Percentiles rank a stretch among this genome's conserved stretches.
These are phyloP conservation scores for Trichocladium antarcticum DNA, from an alignment of 495 filamentous ascomycete species.

Conservation along the genomic window DNA sequence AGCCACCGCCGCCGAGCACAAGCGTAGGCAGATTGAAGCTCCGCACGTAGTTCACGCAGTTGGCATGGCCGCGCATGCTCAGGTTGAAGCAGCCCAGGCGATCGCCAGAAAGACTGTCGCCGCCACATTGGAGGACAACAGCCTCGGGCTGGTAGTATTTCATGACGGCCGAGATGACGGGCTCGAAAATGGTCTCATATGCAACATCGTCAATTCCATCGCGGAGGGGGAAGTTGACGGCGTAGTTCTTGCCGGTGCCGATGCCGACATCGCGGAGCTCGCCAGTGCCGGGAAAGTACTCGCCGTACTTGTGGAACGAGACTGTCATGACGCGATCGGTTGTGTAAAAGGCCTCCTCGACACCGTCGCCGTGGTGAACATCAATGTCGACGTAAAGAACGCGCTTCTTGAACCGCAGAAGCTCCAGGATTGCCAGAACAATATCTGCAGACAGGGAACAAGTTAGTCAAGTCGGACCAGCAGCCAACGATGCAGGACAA, in stretches of 20 bases:
- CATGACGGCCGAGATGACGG: conserved; percentile 88
- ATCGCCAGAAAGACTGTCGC: conserved; percentile 90
- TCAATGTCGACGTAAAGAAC: conserved; percentile 98
- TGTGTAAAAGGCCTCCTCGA: conserved; percentile 94
- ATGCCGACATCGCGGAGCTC: conserved; percentile 94
- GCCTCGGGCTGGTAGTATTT: conserved; percentile 90
- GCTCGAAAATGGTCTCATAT: conserved; percentile 94
- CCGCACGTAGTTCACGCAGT: conserved; percentile 93
- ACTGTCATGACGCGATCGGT: conserved; percentile 93
- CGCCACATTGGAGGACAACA: conserved; percentile 92
- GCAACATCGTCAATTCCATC: conserved; percentile 89
- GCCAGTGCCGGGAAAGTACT: conserved; percentile 96
- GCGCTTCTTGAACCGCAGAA: conserved; percentile 75
- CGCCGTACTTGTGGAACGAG: conserved; percentile 96
- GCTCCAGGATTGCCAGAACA: conserved; percentile 83
- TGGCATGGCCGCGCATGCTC: conserved; percentile 94
- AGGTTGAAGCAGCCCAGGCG: conserved; percentile 95
- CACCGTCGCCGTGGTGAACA: conserved; percentile 94
- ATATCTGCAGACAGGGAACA: conserved; percentile 55
- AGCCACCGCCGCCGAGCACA: conserved; percentile 89
- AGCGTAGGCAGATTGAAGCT: conserved; percentile 83
- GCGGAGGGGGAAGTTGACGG: conserved; percentile 91
- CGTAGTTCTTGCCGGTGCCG: conserved; percentile 82
- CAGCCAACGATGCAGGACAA: background rate
- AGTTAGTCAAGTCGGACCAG: background rate